phyloP scores from a whole-genome alignment of 2,329 filamentous ascomycete species.

The Lachnellula hyalina region DNA sequence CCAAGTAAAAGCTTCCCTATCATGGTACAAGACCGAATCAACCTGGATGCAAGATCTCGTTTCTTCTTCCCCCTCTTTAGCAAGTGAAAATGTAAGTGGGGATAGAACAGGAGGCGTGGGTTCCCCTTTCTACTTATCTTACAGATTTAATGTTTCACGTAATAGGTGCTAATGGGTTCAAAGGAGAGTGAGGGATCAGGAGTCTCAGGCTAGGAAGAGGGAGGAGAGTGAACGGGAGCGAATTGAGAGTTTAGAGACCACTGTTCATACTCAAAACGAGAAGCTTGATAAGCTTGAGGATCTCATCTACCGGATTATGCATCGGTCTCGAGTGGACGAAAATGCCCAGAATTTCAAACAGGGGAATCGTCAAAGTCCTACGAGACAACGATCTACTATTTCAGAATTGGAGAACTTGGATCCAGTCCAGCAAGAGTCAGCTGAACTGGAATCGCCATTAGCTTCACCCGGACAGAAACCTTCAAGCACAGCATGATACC shows the following conservation, averaged over 20 bases:
- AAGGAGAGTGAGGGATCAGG: slow-evolving; percentile 25
- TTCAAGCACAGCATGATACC: neutral
- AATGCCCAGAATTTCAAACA: neutral
- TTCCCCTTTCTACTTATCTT: neutral
- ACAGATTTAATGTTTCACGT: neutral
- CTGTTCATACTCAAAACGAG: slow-evolving; percentile 20
- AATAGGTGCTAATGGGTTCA: slow-evolving; percentile 1
- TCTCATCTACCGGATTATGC: slow-evolving; percentile 21
- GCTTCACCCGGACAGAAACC: neutral
- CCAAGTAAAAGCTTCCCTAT: slow-evolving; percentile 41
- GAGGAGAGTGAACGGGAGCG: slow-evolving; percentile 17
- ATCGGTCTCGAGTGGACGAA: neutral
- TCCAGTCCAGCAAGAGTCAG: neutral
- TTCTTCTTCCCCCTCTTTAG: slow-evolving; percentile 13
- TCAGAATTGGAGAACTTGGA: neutral
- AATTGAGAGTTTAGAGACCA: slow-evolving; percentile 18
- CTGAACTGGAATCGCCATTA: neutral
- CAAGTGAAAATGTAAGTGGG: slow-evolving; percentile 15
- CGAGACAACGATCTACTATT: too few relatives aligned
- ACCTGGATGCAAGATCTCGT: slow-evolving; percentile 41
- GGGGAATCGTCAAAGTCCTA: neutral
- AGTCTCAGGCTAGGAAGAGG: slow-evolving; percentile 15
- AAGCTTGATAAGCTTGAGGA: slow-evolving; percentile 22
- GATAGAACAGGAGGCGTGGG: slow-evolving; percentile 27
- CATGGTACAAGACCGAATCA: slow-evolving; percentile 46